phyloP scores from a whole-genome alignment of 225 moss, liverwort and hornwort genomes.

The Polytrichum formosum region DNA sequence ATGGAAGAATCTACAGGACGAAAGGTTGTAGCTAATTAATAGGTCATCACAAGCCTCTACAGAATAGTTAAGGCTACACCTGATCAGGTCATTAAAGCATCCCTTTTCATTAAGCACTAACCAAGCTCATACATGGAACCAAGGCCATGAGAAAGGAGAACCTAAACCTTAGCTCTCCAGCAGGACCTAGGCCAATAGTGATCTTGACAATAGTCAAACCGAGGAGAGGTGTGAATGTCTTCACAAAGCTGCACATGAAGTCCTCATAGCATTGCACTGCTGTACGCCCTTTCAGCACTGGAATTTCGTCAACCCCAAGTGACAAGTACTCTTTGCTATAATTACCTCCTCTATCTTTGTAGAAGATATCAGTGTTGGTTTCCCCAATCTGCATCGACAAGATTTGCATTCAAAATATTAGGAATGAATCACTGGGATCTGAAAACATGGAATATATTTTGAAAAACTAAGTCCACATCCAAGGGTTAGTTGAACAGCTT shows the following conservation, averaged over 20 bases:
- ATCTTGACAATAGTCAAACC: conserved; percentile 27
- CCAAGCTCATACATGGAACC: too few relatives aligned
- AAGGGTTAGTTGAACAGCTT: too few relatives aligned
- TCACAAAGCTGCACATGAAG: conserved; percentile 35
- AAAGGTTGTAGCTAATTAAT: too few relatives aligned
- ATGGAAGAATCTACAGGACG: too few relatives aligned
- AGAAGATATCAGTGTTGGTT: conserved; percentile 28
- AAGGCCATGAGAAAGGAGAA: too few relatives aligned
- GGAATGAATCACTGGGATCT: too few relatives aligned
- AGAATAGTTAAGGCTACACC: too few relatives aligned
- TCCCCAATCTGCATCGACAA: conserved; percentile 13
- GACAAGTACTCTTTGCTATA: conserved; percentile 36
- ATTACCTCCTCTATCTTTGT: conserved; percentile 26
- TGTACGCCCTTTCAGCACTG: conserved; percentile 31
- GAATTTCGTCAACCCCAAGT: conserved; percentile 21
- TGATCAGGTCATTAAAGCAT: too few relatives aligned
- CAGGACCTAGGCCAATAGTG: conserved; percentile 37
- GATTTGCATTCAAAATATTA: neutral
- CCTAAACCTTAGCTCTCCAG: conserved; percentile 27
- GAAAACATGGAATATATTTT: too few relatives aligned
- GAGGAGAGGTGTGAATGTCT: conserved; percentile 19
- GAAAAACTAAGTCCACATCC: too few relatives aligned
- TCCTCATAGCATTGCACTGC: conserved; percentile 33
- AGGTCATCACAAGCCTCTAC: too few relatives aligned
- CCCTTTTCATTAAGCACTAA: too few relatives aligned